phyloP scores from a whole-genome alignment of 306 rosid genomes.

The Corylus avellana region DNA sequence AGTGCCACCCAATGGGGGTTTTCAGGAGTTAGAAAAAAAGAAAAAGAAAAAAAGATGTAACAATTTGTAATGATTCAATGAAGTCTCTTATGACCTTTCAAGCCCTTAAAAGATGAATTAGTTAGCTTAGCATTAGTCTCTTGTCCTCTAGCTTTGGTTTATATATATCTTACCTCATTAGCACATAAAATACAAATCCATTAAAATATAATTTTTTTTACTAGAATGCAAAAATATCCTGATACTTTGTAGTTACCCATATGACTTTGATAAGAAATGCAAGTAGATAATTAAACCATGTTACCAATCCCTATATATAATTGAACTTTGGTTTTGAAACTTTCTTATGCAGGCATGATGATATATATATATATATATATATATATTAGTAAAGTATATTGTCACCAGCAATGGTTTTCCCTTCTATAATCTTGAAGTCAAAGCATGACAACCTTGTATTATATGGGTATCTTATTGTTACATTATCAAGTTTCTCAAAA shows the following conservation, averaged over 20 bases:
- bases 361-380: neutral
- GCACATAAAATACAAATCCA: neutral
- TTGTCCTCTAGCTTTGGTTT: neutral
- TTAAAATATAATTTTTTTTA: neutral
- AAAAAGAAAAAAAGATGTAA: neutral
- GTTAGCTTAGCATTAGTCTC: neutral
- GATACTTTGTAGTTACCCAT: neutral
- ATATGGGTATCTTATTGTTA: neutral
- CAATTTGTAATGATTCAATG: neutral
- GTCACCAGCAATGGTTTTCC: neutral
- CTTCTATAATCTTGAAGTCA: neutral
- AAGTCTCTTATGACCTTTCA: neutral
- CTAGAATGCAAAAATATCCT: neutral
- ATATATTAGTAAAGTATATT: no score
- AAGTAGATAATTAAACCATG: neutral
- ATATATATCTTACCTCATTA: neutral
- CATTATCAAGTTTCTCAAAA: no score
- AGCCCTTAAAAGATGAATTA: neutral
- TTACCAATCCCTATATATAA: neutral
- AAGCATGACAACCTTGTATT: neutral
- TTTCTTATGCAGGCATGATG: neutral
- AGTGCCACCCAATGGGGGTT: neutral
- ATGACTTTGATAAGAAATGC: no score
- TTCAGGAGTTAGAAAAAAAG: neutral
- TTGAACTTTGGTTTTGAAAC: neutral